Base-by-base conservation (phyloP, 768 basidiomycete genomes). In the Lepiota venenata region DNA sequence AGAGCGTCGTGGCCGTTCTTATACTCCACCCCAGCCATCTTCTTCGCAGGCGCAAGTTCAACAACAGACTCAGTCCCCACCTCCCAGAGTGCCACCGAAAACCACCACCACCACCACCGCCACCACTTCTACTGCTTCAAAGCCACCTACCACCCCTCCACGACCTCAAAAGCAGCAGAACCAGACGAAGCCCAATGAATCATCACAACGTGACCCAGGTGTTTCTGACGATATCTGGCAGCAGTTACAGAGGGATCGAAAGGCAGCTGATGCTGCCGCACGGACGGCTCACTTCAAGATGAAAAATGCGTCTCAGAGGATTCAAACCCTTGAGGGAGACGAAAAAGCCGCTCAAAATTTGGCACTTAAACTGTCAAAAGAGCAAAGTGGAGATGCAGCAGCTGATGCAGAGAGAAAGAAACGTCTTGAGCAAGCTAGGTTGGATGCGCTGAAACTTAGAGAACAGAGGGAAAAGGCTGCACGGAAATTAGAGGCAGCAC, bases 151-250 rank as follows among this genome's bases (percentile, higher is more conserved):
- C 32, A 21, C 48, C n/a, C 12, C 56, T 39, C 2, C 5, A 32
- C 52, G 35, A n/a, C 25, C 36, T 14, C 55, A 25, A 15, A 50
- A 35, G 40, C 39, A 56, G 12, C 50, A 27, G 14, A 56, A 47
- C 21, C 61, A 29, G 56, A 51, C 1, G 20, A 48, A 11, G 29
- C 56, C 16, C 11, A 37, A 16, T 47, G 52, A 7, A 58, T 25
- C 3, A 49, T 48, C 20, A 7, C 32, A 3, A 8, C 74, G 80
- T 20, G 85, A 85, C 63, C 43, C 71, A 16, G 85, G 78, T 0
- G 81, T 86, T 4, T 60, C 74, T 0, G 81, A 87, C 61, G 62
- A 61, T 1, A 63, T 74, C 10, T 86, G 85, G 85, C 22, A 58
- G 9, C 70, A 79, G 56, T 66, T 86, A 0, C 75, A 82, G 56